Evolutionary conservation across 257 asterid genomes (phyloP), one percentile per base, ranked within the genome.

Genomic region (Leptodermis oblonga): DNA sequence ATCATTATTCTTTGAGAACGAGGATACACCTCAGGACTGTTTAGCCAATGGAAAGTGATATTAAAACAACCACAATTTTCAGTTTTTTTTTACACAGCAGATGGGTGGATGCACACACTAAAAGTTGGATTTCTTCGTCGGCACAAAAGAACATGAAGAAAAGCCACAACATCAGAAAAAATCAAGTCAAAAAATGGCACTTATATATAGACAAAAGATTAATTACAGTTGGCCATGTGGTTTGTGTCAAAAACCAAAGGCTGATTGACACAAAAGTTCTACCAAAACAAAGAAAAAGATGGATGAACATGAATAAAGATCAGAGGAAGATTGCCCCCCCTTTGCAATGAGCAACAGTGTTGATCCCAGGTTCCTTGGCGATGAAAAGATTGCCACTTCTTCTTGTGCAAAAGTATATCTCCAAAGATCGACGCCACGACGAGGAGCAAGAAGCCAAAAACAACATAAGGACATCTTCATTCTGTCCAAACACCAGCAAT

Each of bases 141-240:
- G 55, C n/a, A 18, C 55, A 49, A 49, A 49, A 8, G n/a, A 49
- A 22, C 55, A 49, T 49, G 23, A 49, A 49, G 55, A 49, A 49
- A n/a, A 18, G 23, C 25, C 55, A 51, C 22, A 51, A 51, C 31
- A 23, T 53, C 31, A 53, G 60, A 54, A 54, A 26, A 22, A 18
- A 5, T 48, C n/a, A 64, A 28, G 46, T 39, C 66, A 62, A 60
- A 75, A 69, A 54, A 54, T 65, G 82, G 85, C 82, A 74, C 74
- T 83, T 79, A 83, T 74, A 52, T 81, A 83, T 78, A 39, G 79
- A 83, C 85, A 85, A 70, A 74, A 74, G 82, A 68, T 70, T 82
- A 82, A 84, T 80, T 80, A 84, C 96, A 86, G 55, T 69, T 82
- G 77, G 82, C 84, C 87, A 69, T 78, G 71, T 55, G 72, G 70